These are phyloP conservation scores for Secale cereale DNA, from an alignment of 176 grass and related monocot species.

Conservation along the genomic window DNA sequence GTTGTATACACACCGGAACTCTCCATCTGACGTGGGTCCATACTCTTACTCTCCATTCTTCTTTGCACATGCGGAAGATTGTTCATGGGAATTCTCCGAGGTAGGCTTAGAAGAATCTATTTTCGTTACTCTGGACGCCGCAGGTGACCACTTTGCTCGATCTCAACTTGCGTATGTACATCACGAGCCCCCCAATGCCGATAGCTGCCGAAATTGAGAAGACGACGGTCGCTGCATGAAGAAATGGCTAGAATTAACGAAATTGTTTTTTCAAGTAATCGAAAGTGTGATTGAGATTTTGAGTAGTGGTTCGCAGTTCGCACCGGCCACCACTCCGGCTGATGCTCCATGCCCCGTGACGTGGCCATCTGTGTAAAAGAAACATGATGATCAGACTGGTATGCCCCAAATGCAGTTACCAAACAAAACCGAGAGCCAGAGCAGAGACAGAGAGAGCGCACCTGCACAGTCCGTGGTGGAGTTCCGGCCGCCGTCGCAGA, in stretches of 20 bases:
- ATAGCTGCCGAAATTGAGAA: slow-evolving; percentile 58
- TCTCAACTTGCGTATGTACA: slow-evolving; percentile 69
- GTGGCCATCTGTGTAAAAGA: slow-evolving; percentile 21
- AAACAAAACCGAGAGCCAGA: neutral
- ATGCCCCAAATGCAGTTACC: neutral
- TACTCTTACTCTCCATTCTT: neutral
- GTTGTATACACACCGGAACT: too few relatives aligned
- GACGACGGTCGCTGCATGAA: slow-evolving; percentile 53
- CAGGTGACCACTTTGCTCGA: slow-evolving; percentile 71
- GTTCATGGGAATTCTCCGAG: neutral
- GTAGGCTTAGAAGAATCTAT: slow-evolving; percentile 61
- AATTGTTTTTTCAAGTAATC: neutral
- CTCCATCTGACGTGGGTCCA: too few relatives aligned
- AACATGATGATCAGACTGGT: neutral
- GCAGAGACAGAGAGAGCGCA: neutral
- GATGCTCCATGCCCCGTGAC: slow-evolving; percentile 42
- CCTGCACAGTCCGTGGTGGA: slow-evolving; percentile 74
- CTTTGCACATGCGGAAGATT: neutral
- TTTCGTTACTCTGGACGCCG: slow-evolving; percentile 85
- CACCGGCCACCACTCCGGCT: slow-evolving; percentile 69
- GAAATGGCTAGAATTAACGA: neutral
- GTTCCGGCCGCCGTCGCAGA: slow-evolving; percentile 69
- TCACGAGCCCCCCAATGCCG: slow-evolving; percentile 64
- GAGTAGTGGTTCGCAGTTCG: slow-evolving; percentile 3
- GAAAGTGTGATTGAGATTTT: neutral